These are phyloP conservation scores for Debaryomyces psychrophilus DNA, from an alignment of 1,139 yeast species.

Conservation along the genomic window DNA sequence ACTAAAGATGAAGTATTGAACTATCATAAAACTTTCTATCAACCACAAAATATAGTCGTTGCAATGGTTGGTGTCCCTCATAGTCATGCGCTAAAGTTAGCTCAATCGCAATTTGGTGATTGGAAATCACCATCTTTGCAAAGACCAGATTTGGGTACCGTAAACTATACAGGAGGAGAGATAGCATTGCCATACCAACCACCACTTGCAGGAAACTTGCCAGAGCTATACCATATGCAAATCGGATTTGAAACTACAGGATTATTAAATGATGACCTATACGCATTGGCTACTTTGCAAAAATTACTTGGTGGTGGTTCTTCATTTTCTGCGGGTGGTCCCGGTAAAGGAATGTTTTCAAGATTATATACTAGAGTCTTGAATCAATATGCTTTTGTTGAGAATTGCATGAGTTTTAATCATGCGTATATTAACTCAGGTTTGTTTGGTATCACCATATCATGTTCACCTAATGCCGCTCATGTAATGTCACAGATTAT, in stretches of 20 bases:
- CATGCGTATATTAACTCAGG: slow-evolving; percentile 93
- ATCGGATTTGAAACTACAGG: slow-evolving; percentile 89
- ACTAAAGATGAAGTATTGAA: slow-evolving; percentile 54
- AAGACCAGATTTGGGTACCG: slow-evolving; percentile 45
- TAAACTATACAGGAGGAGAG: slow-evolving; percentile 81
- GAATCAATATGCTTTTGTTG: slow-evolving; percentile 90
- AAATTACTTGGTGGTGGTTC: slow-evolving; percentile 97
- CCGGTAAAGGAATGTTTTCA: slow-evolving; percentile 99
- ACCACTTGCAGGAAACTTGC: slow-evolving; percentile 68
- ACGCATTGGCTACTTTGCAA: slow-evolving; percentile 88
- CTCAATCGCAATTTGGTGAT: slow-evolving; percentile 65
- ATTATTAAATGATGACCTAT: slow-evolving; percentile 81
- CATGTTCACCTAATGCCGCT: slow-evolving; percentile 86
- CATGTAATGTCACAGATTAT: slow-evolving; percentile 80
- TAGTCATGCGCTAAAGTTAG: slow-evolving; percentile 65
- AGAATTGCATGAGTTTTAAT: slow-evolving; percentile 84
- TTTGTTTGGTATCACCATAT: slow-evolving; percentile 82
- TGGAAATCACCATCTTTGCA: slow-evolving; percentile 43
- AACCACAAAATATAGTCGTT: slow-evolving; percentile 81
- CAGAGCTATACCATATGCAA: slow-evolving; percentile 84
- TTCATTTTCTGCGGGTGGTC: slow-evolving; percentile 98
- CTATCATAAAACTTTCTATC: slow-evolving; percentile 70
- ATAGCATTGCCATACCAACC: slow-evolving; percentile 68
- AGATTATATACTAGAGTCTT: slow-evolving; percentile 88
- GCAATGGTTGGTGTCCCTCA: slow-evolving; percentile 89